Base-by-base conservation (phyloP, 2,329 filamentous ascomycete genomes). In the Sphaerulina vaccinii region DNA sequence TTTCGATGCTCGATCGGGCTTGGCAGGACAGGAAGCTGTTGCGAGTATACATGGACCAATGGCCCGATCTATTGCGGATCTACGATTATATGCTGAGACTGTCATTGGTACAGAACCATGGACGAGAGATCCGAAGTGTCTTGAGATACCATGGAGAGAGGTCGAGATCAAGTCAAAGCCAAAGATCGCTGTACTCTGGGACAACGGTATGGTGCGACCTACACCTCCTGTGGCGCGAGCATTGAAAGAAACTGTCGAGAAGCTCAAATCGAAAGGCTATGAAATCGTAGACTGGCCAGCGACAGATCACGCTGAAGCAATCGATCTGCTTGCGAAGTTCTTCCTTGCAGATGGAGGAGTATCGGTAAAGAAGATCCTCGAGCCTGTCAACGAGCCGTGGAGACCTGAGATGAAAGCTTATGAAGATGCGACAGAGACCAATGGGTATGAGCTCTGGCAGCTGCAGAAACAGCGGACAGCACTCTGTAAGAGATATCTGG, bases 11-110 rank as follows among this genome's bases (percentile, higher is more conserved):
- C 59, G 79, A 36, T 82, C 80, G 1, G 82, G 82, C 7, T 75
- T 86, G 67, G 76, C 79, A 1, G 84, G 84, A 2, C 83, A 87
- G 62, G 84, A 87, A 65, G 80, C 82, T 2, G 79, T 87, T 0
- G 73, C 75, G 46, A 82, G 79, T 16, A 81, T 86, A 27, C 84
- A 85, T 57, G 84, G 84, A 0, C 84, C 84, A 0, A 74, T 87
- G 73, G 76, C 79, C 1, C 73, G 73, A 22, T 78, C 76, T 0
- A 68, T 86, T 0, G 71, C 71, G 5, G 82, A 84, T 54, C 71
- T 77, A 10, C 62, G 64, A 2, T 62, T 77, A 43, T 77, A 71
- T 51, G 66, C 69, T 2, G 70, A 71, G 54, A 67, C 65, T 7
- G 66, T 78, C 1, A 57, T 75, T 8, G 70, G 68, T 45, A 66